A percentile compares a stretch with the other conserved stretches of the same genome.
phyloP scores from a whole-genome alignment of 148 eudicot species.

The Camellia sinensis region DNA sequence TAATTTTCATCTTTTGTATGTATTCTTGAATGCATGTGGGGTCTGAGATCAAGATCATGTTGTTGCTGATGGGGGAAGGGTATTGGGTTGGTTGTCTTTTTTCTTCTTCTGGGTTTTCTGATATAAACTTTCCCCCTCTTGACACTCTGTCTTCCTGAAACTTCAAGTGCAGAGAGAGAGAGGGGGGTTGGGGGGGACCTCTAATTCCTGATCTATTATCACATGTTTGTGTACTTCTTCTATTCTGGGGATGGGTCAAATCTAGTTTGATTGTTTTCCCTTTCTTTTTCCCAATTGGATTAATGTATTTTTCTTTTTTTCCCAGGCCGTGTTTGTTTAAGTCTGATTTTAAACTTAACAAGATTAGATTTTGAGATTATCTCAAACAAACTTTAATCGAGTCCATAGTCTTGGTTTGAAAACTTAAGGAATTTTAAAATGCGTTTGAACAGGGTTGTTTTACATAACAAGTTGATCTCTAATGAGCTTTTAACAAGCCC shows the following conservation, averaged over 20 bases:
- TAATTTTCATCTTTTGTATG: neutral
- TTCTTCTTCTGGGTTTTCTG: neutral
- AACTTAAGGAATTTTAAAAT: neutral
- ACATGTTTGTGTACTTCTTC: neutral
- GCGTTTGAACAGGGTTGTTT: no score
- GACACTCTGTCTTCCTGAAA: neutral
- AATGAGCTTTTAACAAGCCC: no score
- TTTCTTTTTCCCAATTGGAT: neutral
- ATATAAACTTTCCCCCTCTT: neutral
- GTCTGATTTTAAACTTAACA: neutral
- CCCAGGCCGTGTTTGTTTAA: neutral
- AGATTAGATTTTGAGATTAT: no score
- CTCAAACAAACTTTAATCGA: no score
- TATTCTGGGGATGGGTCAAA: neutral
- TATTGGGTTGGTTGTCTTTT: neutral
- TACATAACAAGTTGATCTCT: no score
- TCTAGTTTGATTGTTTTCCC: neutral
- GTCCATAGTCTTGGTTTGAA: neutral
- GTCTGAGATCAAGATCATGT: constrained; percentile 26
- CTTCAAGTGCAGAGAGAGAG: neutral
- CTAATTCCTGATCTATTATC: neutral
- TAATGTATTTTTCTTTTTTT: neutral
- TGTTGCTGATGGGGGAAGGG: neutral
- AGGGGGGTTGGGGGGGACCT: neutral
- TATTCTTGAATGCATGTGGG: constrained; percentile 33